Evolutionary conservation across 2,329 filamentous ascomycete genomes (phyloP).

Genomic region (Colletotrichum trifolii): DNA sequence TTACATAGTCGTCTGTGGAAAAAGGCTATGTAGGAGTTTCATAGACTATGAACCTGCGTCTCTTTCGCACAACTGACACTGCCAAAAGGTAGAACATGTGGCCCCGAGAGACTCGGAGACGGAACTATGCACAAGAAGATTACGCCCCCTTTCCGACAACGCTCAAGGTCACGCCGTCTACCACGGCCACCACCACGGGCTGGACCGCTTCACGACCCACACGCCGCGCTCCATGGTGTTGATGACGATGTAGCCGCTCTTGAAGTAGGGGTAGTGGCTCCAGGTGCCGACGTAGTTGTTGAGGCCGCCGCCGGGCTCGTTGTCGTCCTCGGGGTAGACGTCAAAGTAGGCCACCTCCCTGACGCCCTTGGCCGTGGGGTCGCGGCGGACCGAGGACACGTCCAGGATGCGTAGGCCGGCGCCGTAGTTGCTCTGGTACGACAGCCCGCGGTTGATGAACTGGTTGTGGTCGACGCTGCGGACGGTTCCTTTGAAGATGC

Average conservation of each 20-base stretch:
- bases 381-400: conserved; percentile 47
- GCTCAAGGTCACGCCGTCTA: neutral
- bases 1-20: too few relatives aligned
- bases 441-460: conserved; percentile 55
- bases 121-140: too few relatives aligned
- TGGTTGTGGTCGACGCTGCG: conserved; percentile 61
- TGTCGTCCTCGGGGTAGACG: conserved; percentile 35
- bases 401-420: conserved; percentile 57
- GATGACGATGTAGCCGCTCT: conserved; percentile 52
- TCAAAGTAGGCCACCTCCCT: conserved; percentile 47
- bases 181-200: conserved; percentile 32
- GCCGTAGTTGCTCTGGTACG: conserved; percentile 62
- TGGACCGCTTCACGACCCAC: conserved; percentile 48
- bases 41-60: too few relatives aligned
- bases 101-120: too few relatives aligned
- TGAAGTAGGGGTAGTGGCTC: conserved; percentile 56
- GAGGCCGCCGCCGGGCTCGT: conserved; percentile 30
- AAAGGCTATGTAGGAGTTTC: too few relatives aligned
- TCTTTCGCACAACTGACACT: too few relatives aligned
- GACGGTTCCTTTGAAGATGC: conserved; percentile 52
- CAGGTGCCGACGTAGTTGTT: conserved; percentile 56
- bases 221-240: conserved; percentile 61
- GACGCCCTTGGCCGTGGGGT: conserved; percentile 57
- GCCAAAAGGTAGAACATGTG: too few relatives aligned
- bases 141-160: too few relatives aligned